These are phyloP conservation scores for Aureobasidium vineae DNA, from an alignment of 2,329 filamentous ascomycete species.

Conservation along the genomic window DNA sequence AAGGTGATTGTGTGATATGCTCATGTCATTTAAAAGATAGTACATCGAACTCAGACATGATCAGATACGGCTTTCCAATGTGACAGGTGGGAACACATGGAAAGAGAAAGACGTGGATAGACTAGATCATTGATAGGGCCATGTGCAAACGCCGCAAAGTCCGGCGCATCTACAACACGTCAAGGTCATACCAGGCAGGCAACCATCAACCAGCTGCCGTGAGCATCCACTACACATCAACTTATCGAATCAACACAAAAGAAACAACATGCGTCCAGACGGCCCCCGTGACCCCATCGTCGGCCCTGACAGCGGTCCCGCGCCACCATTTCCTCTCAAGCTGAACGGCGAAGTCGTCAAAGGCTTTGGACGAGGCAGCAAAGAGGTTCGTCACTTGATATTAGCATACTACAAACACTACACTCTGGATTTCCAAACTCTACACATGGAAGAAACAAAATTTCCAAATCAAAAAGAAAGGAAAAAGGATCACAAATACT, in stretches of 20 bases:
- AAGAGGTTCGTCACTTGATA: conserved; percentile 61
- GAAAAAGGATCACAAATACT: background rate
- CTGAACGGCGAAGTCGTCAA: conserved; percentile 86
- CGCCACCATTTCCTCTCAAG: conserved; percentile 74
- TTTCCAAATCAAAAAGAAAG: too few species aligned
- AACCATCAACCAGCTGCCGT: background rate
- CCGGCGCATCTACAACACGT: background rate
- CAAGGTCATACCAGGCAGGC: background rate
- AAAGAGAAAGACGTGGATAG: background rate
- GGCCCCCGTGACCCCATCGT: conserved; percentile 65
- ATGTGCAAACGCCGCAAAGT: conserved; percentile 8
- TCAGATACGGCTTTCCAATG: too few species aligned
- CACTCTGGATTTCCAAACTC: background rate
- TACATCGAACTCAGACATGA: background rate
- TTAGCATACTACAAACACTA: background rate
- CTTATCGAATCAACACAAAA: background rate
- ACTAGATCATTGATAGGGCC: background rate
- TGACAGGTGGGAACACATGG: too few species aligned
- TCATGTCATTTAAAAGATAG: background rate
- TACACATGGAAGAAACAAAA: background rate
- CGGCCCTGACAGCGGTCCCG: conserved; percentile 70
- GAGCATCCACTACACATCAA: background rate
- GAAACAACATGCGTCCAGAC: conserved; percentile 41
- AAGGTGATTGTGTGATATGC: background rate
- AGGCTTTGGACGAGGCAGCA: conserved; percentile 90